These are phyloP conservation scores for Termitomyces titanicus DNA, from an alignment of 768 basidiomycete genomes.

Conservation along the genomic window DNA sequence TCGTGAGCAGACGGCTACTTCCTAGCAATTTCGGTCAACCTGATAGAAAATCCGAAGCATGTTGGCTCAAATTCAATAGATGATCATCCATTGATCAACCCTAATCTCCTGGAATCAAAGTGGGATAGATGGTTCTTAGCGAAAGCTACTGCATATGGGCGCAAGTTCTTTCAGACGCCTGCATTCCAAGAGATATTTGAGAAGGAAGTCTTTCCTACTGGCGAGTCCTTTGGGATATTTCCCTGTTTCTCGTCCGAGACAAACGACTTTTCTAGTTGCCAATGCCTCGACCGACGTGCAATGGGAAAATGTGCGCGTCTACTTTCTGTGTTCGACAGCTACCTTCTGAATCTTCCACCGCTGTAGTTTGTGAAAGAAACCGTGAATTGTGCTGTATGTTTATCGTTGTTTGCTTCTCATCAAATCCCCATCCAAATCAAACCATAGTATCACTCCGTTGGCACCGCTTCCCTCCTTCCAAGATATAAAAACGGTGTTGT, in stretches of 20 bases:
- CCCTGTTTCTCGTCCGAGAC: background rate
- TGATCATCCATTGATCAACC: constrained; percentile 24
- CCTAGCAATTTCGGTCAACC: background rate
- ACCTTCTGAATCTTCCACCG: background rate
- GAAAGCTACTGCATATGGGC: constrained; percentile 28
- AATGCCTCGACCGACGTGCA: constrained; percentile 19
- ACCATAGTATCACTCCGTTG: constrained; percentile 28
- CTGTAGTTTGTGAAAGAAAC: constrained; percentile 20
- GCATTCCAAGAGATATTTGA: constrained; percentile 27
- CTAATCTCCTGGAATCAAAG: constrained; percentile 26
- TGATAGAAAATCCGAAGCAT: constrained; percentile 11
- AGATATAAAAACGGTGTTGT: constrained; percentile 21
- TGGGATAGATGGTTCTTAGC: constrained; percentile 30
- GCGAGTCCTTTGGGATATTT: constrained; percentile 4
- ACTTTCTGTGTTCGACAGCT: background rate
- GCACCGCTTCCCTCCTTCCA: constrained; percentile 38
- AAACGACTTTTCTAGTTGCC: background rate
- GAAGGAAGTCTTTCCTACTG: constrained; percentile 26
- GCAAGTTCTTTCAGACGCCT: constrained; percentile 26
- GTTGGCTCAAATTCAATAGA: constrained; percentile 22
- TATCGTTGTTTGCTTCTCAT: background rate
- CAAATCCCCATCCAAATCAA: background rate
- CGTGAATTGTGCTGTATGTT: constrained; percentile 22
- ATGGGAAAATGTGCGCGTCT: constrained; percentile 19
- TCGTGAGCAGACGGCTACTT: constrained; percentile 18